Conservation (phyloP, 1,139 yeast genomes). For the Taiozyma sp. region DNA sequence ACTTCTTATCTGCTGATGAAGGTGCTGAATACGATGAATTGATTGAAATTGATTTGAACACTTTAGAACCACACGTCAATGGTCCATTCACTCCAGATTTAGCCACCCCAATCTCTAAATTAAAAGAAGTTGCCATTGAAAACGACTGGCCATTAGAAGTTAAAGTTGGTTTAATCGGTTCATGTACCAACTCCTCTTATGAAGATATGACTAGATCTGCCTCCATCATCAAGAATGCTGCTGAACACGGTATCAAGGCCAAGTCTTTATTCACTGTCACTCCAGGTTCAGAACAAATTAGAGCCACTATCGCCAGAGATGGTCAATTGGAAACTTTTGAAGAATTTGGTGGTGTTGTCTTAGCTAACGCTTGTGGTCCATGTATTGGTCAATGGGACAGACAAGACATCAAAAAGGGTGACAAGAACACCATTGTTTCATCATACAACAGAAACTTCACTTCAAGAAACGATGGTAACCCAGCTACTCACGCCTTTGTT, state of each 20-base stretch:
- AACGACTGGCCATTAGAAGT: constrained; percentile 94
- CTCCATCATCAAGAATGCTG: constrained; percentile 88
- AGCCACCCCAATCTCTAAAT: constrained; percentile 93
- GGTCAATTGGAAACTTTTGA: constrained; percentile 88
- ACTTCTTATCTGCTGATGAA: constrained; percentile 83
- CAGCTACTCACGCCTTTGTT: constrained; percentile 95
- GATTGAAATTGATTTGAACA: constrained; percentile 89
- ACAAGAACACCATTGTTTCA: constrained; percentile 95
- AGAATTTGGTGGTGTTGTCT: constrained; percentile 90
- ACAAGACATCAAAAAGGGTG: constrained; percentile 95
- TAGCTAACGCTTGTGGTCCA: constrained; percentile 99
- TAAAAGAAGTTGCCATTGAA: constrained; percentile 82
- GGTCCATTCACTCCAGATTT: constrained; percentile 99
- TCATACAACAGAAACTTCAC: constrained; percentile 99
- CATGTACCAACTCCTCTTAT: constrained; percentile 98
- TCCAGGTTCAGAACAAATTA: constrained; percentile 98
- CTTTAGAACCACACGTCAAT: constrained; percentile 95
- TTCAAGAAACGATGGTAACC: constrained; percentile 98
- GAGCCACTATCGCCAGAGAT: constrained; percentile 98
- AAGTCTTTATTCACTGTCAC: constrained; percentile 91
- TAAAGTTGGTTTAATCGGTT: constrained; percentile 95
- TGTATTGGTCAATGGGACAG: constrained; percentile 99
- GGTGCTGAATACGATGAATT: constrained; percentile 96
- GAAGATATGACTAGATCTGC: constrained; percentile 99
- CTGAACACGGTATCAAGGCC: constrained; percentile 82